Evolutionary conservation across 768 basidiomycete species (phyloP).

Genomic region (Leccinum arenicola): DNA sequence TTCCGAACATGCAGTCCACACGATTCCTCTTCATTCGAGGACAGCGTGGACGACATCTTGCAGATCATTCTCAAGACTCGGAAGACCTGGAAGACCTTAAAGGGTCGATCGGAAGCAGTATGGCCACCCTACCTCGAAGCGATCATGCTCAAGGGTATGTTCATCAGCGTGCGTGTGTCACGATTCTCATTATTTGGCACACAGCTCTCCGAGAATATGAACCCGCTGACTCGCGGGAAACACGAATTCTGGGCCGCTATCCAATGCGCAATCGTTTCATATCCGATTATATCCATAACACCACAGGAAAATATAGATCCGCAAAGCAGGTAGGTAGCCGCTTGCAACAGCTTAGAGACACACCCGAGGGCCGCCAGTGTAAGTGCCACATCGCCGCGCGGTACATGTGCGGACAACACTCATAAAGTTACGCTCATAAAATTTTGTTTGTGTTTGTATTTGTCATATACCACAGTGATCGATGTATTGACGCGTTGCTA

Average conservation of each 20-base stretch:
- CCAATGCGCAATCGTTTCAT: conserved; percentile 81
- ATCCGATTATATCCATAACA: conserved; percentile 69
- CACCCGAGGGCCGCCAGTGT: conserved; percentile 70
- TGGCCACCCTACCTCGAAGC: conserved; percentile 82
- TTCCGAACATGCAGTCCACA: conserved; percentile 10
- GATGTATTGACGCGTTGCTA: conserved; percentile 35
- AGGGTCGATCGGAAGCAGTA: conserved; percentile 64
- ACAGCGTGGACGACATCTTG: conserved; percentile 50
- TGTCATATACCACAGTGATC: conserved; percentile 32
- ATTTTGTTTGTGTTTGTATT: conserved; percentile 30
- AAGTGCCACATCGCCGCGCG: conserved; percentile 33
- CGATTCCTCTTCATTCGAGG: conserved; percentile 10
- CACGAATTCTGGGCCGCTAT: conserved; percentile 68
- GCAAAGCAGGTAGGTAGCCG: conserved; percentile 82
- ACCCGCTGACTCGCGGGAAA: conserved; percentile 71
- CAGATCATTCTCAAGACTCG: conserved; percentile 64
- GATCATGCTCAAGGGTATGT: conserved; percentile 68
- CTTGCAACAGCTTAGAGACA: conserved; percentile 74
- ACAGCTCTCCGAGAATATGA: conserved; percentile 70
- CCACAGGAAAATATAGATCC: conserved; percentile 67
- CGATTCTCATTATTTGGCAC: conserved; percentile 17
- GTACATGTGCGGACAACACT: conserved; percentile 25
- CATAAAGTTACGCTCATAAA: conserved; percentile 16
- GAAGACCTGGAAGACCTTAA: conserved; percentile 74
- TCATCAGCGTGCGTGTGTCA: conserved; percentile 9